Evolutionary conservation across 1,284 basidiomycete species (phyloP), one percentile per base, ranked within the genome.

Genomic region (Rhodotorula mucilaginosa): DNA sequence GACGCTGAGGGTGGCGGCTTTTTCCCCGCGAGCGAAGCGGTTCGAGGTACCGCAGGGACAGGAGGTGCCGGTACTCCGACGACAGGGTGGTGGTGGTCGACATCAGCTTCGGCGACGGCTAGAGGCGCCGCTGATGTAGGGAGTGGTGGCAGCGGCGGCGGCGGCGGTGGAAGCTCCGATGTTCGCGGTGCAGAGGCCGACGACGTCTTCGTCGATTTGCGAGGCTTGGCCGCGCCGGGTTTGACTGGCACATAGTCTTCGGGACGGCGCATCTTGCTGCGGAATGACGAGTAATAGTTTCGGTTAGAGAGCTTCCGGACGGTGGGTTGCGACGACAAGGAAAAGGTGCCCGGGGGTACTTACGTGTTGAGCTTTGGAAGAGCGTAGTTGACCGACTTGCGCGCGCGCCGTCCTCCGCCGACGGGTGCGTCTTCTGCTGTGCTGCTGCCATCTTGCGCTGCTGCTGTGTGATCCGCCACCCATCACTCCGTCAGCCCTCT

Each of bases 351-450:
- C 34, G 34, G 34, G 34, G 44, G 6, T 19, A 76, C 77, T 46
- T 13, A 78, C 77, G 75, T 77, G 51, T 75, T 75, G n/a, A 79
- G 72, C 58, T 76, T 79, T 0, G 78, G 78, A 54, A 78, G 57
- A 2, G 77, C 77, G 49, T 79, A 79, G 67, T 75, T 78, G 69
- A 79, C 77, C 23, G 70, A 69, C 49, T 74, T 77, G 51, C 78
- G 62, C 8, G 78, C 76, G 58, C 78, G 61, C 16, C 71, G 49
- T 8, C 70, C 67, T 8, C 70, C 67, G 15, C 63, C 58, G 6
- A 57, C 19, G 1, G n/a, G 23, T 15, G 56, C 63, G 12, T 64
- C 62, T 39, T 48, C 49, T 23, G 34, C 58, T 13, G 51, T 46
- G 15, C 56, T 26, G 39, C 46, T 58, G 60, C 39, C 18, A 47